A percentile compares a stretch with the other conserved stretches of the same genome.
Conservation (phyloP, 2,329 filamentous ascomycete species). For the Penicillium vulpinum region DNA sequence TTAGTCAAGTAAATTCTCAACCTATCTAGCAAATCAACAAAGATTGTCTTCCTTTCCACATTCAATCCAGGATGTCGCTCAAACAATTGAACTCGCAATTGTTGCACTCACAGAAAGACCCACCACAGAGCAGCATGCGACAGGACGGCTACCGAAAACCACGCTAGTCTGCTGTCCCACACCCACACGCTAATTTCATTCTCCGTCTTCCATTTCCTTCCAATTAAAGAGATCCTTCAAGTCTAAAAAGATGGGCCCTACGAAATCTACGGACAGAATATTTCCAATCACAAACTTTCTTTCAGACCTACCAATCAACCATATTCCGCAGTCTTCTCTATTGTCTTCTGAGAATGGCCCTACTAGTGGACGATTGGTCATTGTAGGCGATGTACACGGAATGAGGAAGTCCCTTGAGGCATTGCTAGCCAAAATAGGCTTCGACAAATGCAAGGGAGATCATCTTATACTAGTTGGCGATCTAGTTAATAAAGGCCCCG, state of each 20-base stretch:
- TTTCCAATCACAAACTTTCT: slow-evolving; percentile 17
- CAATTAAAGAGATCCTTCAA: background rate
- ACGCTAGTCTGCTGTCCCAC: background rate
- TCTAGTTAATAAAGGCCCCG: slow-evolving; percentile 24
- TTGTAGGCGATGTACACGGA: slow-evolving; percentile 25
- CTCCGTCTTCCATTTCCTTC: background rate
- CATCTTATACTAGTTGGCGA: slow-evolving; percentile 24
- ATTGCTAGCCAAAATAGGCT: slow-evolving; percentile 16
- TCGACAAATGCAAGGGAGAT: slow-evolving; percentile 19
- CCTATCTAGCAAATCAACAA: too few species aligned
- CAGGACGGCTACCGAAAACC: background rate
- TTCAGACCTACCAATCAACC: slow-evolving; percentile 13
- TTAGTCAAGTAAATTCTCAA: too few species aligned
- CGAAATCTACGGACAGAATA: slow-evolving; percentile 7
- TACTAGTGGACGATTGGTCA: slow-evolving; percentile 16
- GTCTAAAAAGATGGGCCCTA: background rate
- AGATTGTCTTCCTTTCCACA: too few species aligned
- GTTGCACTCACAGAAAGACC: too few species aligned
- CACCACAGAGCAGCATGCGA: too few species aligned
- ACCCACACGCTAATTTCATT: background rate
- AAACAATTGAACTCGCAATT: too few species aligned
- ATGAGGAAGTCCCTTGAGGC: slow-evolving; percentile 21
- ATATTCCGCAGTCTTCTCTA: slow-evolving; percentile 2
- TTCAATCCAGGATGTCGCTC: too few species aligned
- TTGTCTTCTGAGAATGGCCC: slow-evolving; percentile 6